Base-by-base conservation (phyloP, 768 basidiomycete genomes). In the Fomitopsis serialis region DNA sequence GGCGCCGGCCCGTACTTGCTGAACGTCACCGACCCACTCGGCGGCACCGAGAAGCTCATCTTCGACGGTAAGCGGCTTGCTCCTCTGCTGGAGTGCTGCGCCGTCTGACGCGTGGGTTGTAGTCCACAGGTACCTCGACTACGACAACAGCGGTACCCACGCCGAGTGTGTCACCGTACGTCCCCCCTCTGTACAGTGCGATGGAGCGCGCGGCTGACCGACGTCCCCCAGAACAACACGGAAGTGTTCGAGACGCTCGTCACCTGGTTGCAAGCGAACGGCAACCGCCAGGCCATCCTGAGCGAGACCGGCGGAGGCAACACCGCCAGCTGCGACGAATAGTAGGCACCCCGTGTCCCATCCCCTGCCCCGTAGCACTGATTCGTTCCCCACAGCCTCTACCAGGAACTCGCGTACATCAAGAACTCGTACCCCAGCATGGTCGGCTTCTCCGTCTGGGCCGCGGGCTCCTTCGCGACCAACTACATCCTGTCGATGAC, bases 371-470 rank as follows among this genome's bases (percentile, higher is more conserved):
- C 29, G 6, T 5, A 32, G 19, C 15, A 15, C 37, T 17, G 7
- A 7, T 11, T 12, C 17, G 29, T 50, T 58, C 19, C 27, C 21
- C 50, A 8, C 42, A 76, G 75, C 51, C 63, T 82, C 13, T 66
- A 64, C 10, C 57, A 67, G 35, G 70, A 78, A 53, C 71, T 82
- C 21, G 71, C 74, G 1, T 79, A 68, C 59, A 68, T 81, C 45
- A 75, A 77, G 58, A 61, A 63, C 9, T 68, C 74, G 54, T 74
- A 73, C 52, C 68, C 70, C 23, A 72, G 61, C 35, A 68, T 78
- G 42, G 66, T 70, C 35, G 80, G 80, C n/a, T 82, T 79, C 69
- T 69, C 77, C 19, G 70, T 75, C 34, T 81, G 79, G 80, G 69
- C 76, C 54, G 80, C 75, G 36, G 79, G 79, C 42, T 68, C 74